Conservation (phyloP, 129 eudicot genomes). For the Artemisia tridentata region DNA sequence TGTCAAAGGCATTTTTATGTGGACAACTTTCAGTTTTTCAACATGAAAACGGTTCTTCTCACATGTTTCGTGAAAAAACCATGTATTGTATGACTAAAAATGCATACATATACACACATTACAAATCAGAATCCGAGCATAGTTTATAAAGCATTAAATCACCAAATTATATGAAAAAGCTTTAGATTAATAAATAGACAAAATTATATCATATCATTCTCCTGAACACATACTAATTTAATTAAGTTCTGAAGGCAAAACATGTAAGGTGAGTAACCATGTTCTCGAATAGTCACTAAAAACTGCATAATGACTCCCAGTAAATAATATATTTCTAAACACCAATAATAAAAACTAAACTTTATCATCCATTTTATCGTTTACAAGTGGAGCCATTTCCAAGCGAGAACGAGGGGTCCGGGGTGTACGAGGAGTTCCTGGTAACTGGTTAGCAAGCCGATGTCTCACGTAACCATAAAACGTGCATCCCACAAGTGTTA, state of each 20-base stretch:
- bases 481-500: constrained; percentile 88
- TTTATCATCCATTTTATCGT: constrained; percentile 83
- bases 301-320: constrained; percentile 31
- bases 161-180: not conserved
- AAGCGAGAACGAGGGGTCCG: constrained; percentile 63
- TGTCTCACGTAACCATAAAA: constrained; percentile 94
- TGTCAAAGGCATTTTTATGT: no score
- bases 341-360: constrained; percentile 43
- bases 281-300: constrained; percentile 25
- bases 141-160: not conserved
- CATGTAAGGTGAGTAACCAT: constrained; percentile 9
- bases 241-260: constrained; percentile 23
- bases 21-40: no score
- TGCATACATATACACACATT: not conserved
- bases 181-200: constrained; percentile 9
- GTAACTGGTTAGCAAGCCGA: constrained; percentile 64
- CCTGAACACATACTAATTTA: constrained; percentile 25
- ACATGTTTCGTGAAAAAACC: no score
- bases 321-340: constrained; percentile 31
- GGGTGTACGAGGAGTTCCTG: constrained; percentile 81
- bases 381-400: constrained; percentile 77
- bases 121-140: no score
- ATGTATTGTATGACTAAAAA: no score
- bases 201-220: constrained; percentile 27
- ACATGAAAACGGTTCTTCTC: no score